Base-by-base conservation (phyloP, 768 basidiomycete genomes). In the Solioccasus polychromus region DNA sequence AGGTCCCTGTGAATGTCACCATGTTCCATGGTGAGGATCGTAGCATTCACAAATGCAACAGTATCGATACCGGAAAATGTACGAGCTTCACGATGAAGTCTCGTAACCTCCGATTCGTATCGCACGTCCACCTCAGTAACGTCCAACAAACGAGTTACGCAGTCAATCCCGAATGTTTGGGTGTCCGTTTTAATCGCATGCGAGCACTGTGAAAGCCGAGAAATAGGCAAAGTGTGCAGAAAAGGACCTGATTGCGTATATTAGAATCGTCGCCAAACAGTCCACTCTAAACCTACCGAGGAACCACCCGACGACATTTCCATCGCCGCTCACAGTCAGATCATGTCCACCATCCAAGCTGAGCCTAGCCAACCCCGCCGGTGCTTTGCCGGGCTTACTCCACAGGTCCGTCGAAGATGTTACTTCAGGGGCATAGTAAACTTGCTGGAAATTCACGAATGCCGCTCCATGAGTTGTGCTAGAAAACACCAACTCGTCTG, bases 341-440 rank as follows among this genome's bases (percentile, higher is more conserved):
- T 83, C 82, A 54, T 88, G 86, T 1, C 85, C 86, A 15, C 86
- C 86, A 60, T 88, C 84, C 52, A 85, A 55, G 54, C 85, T 87
- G 47, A 88, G 47, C 26, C 85, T 73, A 4, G 74, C 74, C 45
- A 87, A 59, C 3, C 79, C 79, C 23, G 70, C 70, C 2, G 84
- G 82, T 3, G 84, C 77, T 55, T 83, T 83, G 1, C 72, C 80
- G 9, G 85, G 85, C 54, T 79, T 83, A 37, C 83, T 82, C 84
- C 83, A 88, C 12, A 88, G 66, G 2, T 71, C 63, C 32, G 73
- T 70, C 5, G 61, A 68, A 15, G 72, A 55, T 34, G 71, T 65
- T 15, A 76, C 55, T 1, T 73, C 73, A 12, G 76, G 68, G 1
- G 71, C 76, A 46, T 79, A 61, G 60, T 85, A 85, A 1, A 88